Evolutionary conservation across 164 flowering plant genomes (phyloP).

Genomic region (Magnolia officinalis): DNA sequence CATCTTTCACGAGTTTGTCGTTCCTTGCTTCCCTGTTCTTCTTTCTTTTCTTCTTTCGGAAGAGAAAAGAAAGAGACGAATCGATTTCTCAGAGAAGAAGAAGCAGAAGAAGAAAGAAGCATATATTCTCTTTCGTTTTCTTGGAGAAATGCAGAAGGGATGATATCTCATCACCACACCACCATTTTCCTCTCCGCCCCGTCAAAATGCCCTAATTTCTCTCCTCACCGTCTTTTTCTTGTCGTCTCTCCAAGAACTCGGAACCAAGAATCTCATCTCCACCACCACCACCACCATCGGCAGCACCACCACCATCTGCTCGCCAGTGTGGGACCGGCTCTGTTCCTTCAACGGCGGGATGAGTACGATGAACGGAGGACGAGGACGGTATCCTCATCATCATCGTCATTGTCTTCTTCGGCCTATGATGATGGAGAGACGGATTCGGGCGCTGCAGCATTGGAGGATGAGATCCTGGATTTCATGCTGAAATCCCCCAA

Average conservation of each 20-base stretch:
- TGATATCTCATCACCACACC: neutral
- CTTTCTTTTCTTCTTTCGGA: neutral
- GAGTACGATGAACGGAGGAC: neutral
- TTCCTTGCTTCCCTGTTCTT: neutral
- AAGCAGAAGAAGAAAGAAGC: neutral
- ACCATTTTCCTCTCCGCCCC: neutral
- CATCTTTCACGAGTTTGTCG: neutral
- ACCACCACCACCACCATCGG: neutral
- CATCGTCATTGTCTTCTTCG: neutral
- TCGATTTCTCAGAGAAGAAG: no score
- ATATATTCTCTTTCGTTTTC: neutral
- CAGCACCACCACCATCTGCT: neutral
- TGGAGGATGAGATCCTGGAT: conserved; percentile 73
- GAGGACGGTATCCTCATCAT: neutral
- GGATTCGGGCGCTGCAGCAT: neutral
- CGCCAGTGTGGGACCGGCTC: neutral
- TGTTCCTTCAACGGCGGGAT: neutral
- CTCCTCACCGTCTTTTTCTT: neutral
- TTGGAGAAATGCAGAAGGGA: neutral
- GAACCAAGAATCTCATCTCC: neutral
- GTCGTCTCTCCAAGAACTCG: neutral
- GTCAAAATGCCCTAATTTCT: neutral
- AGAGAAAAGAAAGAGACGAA: neutral
- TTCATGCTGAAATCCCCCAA: conserved; percentile 66
- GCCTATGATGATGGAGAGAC: neutral